phyloP scores from a whole-genome alignment of 805 yeast species.

The Lipomyces japonicus region DNA sequence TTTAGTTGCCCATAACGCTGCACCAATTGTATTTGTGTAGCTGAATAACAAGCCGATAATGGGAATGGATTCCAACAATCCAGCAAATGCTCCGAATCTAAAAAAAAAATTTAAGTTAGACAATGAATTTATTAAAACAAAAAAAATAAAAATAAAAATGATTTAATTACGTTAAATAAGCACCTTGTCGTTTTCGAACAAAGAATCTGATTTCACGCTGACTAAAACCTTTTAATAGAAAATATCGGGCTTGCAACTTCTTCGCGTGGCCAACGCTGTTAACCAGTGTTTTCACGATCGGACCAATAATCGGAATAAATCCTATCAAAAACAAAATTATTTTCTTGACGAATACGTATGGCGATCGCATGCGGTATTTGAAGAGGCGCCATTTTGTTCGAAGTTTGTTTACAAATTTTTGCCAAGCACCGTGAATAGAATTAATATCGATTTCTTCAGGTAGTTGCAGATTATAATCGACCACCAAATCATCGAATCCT shows the following conservation, averaged over 20 bases:
- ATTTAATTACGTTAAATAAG: conserved; percentile 19
- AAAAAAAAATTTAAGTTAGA: not conserved
- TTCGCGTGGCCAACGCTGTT: conserved; percentile 49
- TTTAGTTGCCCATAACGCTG: conserved; percentile 29
- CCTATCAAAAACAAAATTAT: conserved; percentile 38
- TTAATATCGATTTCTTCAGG: conserved; percentile 33
- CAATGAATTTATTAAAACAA: not conserved
- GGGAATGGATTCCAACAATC: conserved; percentile 22
- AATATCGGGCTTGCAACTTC: conserved; percentile 48
- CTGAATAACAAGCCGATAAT: conserved; percentile 21
- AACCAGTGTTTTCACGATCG: conserved; percentile 43
- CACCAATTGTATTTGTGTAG: conserved; percentile 29
- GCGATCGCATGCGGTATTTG: conserved; percentile 34
- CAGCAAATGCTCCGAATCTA: conserved; percentile 26
- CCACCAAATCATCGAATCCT: conserved; percentile 42
- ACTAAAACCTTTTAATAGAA: conserved; percentile 46
- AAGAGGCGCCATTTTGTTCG: conserved; percentile 11
- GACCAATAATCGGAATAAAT: conserved; percentile 52
- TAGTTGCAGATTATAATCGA: conserved; percentile 36
- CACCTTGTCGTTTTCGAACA: conserved; percentile 17
- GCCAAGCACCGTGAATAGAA: not conserved
- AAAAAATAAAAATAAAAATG: not conserved
- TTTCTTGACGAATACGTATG: conserved; percentile 39
- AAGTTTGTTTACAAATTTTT: conserved; percentile 1
- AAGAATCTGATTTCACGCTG: conserved; percentile 37